These are phyloP conservation scores for Phialophora tarda DNA, from an alignment of 2,329 filamentous ascomycete species.

Conservation along the genomic window DNA sequence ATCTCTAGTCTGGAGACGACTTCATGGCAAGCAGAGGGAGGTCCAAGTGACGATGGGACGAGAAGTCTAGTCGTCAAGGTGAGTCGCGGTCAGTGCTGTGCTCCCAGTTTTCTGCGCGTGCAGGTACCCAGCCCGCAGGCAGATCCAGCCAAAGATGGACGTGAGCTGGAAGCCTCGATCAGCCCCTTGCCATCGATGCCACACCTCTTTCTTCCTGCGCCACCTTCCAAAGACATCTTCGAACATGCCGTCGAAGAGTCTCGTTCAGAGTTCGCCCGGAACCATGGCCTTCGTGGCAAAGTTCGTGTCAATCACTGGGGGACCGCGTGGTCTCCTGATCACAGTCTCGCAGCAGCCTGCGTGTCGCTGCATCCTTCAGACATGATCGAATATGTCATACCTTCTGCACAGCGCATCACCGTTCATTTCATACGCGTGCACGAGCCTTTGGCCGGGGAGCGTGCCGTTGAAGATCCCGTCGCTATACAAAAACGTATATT, in stretches of 20 bases:
- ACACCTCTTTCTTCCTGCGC: neutral
- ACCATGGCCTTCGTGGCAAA: slow-evolving; percentile 57
- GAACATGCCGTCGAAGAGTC: slow-evolving; percentile 16
- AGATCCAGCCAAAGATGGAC: neutral
- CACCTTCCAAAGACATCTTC: slow-evolving; percentile 19
- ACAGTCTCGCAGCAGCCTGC: slow-evolving; percentile 54
- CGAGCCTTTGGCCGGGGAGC: neutral
- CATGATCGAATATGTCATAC: slow-evolving; percentile 58
- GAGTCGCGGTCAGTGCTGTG: slow-evolving; percentile 20
- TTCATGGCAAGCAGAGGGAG: slow-evolving; percentile 8
- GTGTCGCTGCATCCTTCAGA: slow-evolving; percentile 62
- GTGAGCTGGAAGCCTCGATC: slow-evolving; percentile 10
- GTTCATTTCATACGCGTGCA: slow-evolving; percentile 22
- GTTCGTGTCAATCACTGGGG: slow-evolving; percentile 61
- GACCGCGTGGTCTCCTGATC: slow-evolving; percentile 53
- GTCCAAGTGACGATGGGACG: neutral
- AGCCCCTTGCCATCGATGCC: neutral
- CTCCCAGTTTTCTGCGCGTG: slow-evolving; percentile 20
- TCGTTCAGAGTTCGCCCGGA: slow-evolving; percentile 51
- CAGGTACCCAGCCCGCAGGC: neutral
- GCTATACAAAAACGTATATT: slow-evolving; percentile 23
- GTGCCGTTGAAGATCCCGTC: neutral
- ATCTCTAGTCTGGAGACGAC: slow-evolving; percentile 23
- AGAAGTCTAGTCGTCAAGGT: slow-evolving; percentile 20
- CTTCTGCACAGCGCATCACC: slow-evolving; percentile 24